Base-by-base conservation (phyloP, 176 grass and related monocot species). In the sorghum (Sorghum bicolor) region DNA sequence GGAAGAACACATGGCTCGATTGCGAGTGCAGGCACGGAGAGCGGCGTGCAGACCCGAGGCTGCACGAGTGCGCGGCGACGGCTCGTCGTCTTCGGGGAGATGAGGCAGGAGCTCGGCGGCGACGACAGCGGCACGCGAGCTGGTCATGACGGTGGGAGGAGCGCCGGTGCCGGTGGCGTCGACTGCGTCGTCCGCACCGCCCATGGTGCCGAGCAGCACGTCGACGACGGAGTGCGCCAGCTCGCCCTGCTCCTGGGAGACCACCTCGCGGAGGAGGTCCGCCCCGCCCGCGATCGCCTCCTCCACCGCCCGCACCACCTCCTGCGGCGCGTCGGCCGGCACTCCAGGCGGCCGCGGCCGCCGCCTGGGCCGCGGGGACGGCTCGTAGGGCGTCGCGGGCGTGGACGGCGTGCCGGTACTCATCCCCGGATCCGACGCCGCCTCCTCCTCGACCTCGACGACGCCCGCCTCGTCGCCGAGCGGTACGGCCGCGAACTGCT, bases 1-100 rank as follows among this genome's bases (percentile, higher is more conserved):
- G 8, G 85, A 84, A 26, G 96, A 98, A 85, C 96, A 98, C 93
- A 98, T 98, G 30, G 96, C 83, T 31, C 96, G 91, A 78, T 98
- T 98, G 62, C 96, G 90, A 0, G 91, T 93, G 80, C 96, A 98
- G 33, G 96, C 89, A 20, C 79, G 74, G 57, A 98, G 87, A 5
- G 90, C 88, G 36, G 85, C 87, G 37, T 85, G 87, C 47, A 98
- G 81, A 29, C 96, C 91, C 60, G 43, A 48, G n/a, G 75, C 91
- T 82, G 87, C 78, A 55, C 96, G 92, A 78, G 89, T 98, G 53
- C 96, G 90, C 22, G 96, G 91, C 20, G 96, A 98, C 41, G 91
- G 92, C 80, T 98, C 96, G 20, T 88, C 89, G 70, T 92, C 85
- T 73, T 83, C 86, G 14, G 93, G 93, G 52, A 98, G 88, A 67